Conservation (phyloP, 208 protist species). For the Histomonas meleagridis region DNA sequence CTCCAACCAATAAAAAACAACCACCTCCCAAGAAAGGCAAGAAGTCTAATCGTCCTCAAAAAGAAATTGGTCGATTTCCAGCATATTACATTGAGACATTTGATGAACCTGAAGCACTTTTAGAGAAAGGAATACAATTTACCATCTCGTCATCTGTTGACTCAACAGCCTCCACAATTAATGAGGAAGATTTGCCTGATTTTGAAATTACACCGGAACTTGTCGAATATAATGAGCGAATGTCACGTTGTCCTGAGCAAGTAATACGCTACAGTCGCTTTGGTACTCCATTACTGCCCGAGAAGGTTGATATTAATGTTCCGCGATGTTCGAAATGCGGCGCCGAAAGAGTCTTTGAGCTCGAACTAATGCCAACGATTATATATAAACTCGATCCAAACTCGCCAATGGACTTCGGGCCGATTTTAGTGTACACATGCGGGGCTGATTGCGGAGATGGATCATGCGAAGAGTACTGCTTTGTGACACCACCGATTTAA, state of each 20-base stretch:
- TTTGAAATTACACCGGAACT: neutral
- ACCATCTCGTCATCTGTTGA: neutral
- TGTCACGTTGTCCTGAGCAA: neutral
- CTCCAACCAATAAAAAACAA: neutral
- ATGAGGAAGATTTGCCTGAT: neutral
- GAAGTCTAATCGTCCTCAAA: neutral
- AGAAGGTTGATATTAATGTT: neutral
- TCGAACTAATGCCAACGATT: neutral
- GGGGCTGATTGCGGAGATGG: neutral
- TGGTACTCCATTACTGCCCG: neutral
- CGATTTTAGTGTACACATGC: slow-evolving; percentile 31
- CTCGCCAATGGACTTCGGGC: neutral
- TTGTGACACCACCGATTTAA: neutral
- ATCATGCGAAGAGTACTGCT: neutral
- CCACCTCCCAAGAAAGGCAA: neutral
- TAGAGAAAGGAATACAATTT: neutral
- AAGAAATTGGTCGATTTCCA: neutral
- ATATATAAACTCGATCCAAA: neutral
- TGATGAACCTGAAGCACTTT: neutral
- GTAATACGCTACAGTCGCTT: neutral
- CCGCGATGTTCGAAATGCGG: slow-evolving; percentile 10
- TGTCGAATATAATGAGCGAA: slow-evolving; percentile 5
- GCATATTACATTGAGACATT: neutral
- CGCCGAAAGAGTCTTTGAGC: neutral
- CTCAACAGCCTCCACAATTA: neutral